Percentiles rank a stretch among this genome's conserved stretches.
phyloP scores from a whole-genome alignment of 176 grass and related monocot species.

The Alopecurus myosuroides region DNA sequence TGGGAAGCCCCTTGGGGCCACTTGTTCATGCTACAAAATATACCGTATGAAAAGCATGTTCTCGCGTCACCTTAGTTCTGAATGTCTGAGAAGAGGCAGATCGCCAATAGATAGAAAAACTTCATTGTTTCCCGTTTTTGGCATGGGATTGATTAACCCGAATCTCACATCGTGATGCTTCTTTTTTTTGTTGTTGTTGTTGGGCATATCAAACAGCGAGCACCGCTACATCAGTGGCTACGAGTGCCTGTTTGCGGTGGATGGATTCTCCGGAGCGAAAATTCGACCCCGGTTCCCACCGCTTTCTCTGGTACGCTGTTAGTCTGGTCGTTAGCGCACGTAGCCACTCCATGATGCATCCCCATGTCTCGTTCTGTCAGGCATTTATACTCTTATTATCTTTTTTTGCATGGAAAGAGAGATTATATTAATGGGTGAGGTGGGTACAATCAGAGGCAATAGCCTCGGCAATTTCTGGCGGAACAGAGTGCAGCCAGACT shows the following conservation, averaged over 20 bases:
- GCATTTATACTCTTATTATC: not conserved
- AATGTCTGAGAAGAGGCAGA: not conserved
- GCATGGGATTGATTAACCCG: not conserved
- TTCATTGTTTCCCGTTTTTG: not conserved
- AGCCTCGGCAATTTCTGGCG: too few species aligned
- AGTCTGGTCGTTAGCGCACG: not conserved
- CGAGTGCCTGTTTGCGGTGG: conserved; percentile 67
- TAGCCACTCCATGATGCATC: not conserved
- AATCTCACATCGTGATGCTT: not conserved
- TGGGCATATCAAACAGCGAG: conserved; percentile 44
- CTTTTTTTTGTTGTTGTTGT: conserved; percentile 28
- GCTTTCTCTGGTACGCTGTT: conserved; percentile 50
- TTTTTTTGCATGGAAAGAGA: too few species aligned
- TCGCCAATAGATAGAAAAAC: not conserved
- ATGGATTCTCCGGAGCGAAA: conserved; percentile 66
- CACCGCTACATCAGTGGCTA: conserved; percentile 60
- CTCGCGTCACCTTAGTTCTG: not conserved
- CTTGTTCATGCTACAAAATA: conserved; percentile 7
- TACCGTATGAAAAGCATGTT: not conserved
- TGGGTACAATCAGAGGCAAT: too few species aligned
- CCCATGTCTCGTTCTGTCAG: not conserved
- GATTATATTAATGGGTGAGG: too few species aligned
- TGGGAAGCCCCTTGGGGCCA: not conserved
- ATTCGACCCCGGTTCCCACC: conserved; percentile 44
- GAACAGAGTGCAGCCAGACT: too few species aligned